Evolutionary conservation across 768 basidiomycete species (phyloP), one percentile per base, ranked within the genome.

Genomic region (Amanita muscaria): DNA sequence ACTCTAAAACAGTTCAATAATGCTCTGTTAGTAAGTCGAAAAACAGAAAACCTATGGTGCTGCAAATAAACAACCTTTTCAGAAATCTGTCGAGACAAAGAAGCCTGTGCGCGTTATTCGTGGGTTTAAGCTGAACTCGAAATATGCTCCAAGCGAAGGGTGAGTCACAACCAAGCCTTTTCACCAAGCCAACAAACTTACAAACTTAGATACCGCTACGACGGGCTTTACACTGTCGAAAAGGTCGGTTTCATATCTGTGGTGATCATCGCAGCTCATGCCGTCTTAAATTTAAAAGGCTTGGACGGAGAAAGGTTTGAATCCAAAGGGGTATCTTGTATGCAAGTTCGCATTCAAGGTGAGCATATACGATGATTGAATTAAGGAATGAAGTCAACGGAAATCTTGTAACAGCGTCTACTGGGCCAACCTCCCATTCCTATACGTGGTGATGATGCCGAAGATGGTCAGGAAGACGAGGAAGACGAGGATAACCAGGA

Each of bases 311-410:
- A 67, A 65, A 48, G 90, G 91, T 0, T 56, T 83, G 32, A 83
- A 84, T 52, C 59, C 69, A 0, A 68, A 77, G 30, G 85, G 87
- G 1, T 82, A 74, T 57, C 66, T 80, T 27, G 88, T 96, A 19
- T 94, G 91, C 67, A 87, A 89, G 59, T 92, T 76, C 55, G 78
- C 81, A 0, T 86, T 96, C 59, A 79, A 84, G 65, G 88, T 88
- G 31, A 47, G 70, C 55, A n/a, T n/a, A n/a, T n/a, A n/a, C n/a
- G n/a, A n/a, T n/a, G n/a, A n/a, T n/a, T n/a, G 19, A 12, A 12
- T 47, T 18, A 42, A 15, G 24, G 14, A 3, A 15, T 25, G n/a
- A 23, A 18, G 10, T n/a, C 3, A 31, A 8, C 27, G 18, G 19
- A 29, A 29, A 3, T 3, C 5, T 19, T 51, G 5, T 44, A 19